Base-by-base conservation (phyloP, 2,329 filamentous ascomycete species). In the Passalora sequoiae region DNA sequence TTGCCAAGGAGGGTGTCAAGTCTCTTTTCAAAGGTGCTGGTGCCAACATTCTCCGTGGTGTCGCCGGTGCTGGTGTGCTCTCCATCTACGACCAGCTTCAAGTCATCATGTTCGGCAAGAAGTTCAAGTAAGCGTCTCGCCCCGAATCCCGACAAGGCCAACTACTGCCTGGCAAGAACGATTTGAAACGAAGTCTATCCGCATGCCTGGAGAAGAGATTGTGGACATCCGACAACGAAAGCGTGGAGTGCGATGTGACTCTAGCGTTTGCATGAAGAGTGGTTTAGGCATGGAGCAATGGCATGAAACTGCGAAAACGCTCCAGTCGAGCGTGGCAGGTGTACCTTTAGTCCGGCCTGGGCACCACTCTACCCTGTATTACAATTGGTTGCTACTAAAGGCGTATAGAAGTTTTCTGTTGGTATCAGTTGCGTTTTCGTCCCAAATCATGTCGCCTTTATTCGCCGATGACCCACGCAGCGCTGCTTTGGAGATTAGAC, bases 41-140 rank as follows among this genome's bases (percentile, higher is more conserved):
- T 88, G 92, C 92, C 83, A 98, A 98, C 88, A 98, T 98, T 70
- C 92, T 98, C 78, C 92, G 92, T 95, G 94, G 92, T 96, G 92
- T 98, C 70, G 92, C 92, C 70, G 94, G 92, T 88, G 92, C 92
- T 79, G 92, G 92, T 98, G 92, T 98, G 71, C 82, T 98, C 72
- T 98, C 92, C 74, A 96, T 98, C 88, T 98, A 98, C 79, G 92
- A 98, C 75, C 91, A 97, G 83, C 87, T 87, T 74, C 92, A 98
- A 86, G 83, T 98, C 72, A 76, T 98, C 73, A 76, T 98, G 75
- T 98, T 98, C 87, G 92, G 92, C 75, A 97, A 98, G 89, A 87
- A 89, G 80, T 98, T 89, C 89, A 94, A 94, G 73, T 60, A 61
- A 55, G 44, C 51, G 50, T 43, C 41, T 59, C 54, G 50, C 50